Conservation (phyloP, 768 basidiomycete species). For the Collybia sordida region DNA sequence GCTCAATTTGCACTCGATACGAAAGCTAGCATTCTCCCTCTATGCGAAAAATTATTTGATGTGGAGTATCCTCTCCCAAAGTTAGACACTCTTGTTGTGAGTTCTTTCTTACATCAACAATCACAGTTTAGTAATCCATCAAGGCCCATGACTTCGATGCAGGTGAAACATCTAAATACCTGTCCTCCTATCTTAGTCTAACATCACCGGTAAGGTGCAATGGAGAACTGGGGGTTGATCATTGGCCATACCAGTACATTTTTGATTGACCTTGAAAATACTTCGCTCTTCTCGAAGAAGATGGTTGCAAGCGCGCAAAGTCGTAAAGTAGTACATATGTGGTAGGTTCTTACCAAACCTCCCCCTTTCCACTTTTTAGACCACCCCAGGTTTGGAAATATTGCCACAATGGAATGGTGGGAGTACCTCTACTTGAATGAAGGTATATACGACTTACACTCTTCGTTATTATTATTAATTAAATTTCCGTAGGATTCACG, state of each 20-base stretch:
- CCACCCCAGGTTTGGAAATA: constrained; percentile 76
- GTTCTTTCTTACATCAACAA: constrained; percentile 18
- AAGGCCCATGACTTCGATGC: constrained; percentile 87
- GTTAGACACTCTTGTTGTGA: constrained; percentile 85
- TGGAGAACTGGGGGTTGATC: constrained; percentile 96
- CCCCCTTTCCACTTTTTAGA: background rate
- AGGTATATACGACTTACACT: constrained; percentile 35
- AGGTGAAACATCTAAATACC: constrained; percentile 34
- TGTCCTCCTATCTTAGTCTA: background rate
- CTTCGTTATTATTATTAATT: background rate
- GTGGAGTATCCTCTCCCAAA: constrained; percentile 93
- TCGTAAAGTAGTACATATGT: constrained; percentile 88
- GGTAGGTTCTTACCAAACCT: constrained; percentile 35
- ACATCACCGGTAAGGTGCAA: constrained; percentile 49
- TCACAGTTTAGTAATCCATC: background rate
- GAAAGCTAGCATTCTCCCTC: constrained; percentile 76
- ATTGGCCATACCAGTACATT: constrained; percentile 84
- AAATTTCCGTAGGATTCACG: constrained; percentile 63
- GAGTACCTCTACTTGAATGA: constrained; percentile 81
- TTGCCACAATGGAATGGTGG: constrained; percentile 95
- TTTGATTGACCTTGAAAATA: constrained; percentile 71
- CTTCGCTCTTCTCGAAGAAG: constrained; percentile 74
- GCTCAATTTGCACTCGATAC: constrained; percentile 87
- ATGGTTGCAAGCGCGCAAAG: constrained; percentile 72
- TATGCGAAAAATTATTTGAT: constrained; percentile 93